Evolutionary conservation across 2,329 filamentous ascomycete genomes (phyloP).

Genomic region (Exserohilum rostratum): DNA sequence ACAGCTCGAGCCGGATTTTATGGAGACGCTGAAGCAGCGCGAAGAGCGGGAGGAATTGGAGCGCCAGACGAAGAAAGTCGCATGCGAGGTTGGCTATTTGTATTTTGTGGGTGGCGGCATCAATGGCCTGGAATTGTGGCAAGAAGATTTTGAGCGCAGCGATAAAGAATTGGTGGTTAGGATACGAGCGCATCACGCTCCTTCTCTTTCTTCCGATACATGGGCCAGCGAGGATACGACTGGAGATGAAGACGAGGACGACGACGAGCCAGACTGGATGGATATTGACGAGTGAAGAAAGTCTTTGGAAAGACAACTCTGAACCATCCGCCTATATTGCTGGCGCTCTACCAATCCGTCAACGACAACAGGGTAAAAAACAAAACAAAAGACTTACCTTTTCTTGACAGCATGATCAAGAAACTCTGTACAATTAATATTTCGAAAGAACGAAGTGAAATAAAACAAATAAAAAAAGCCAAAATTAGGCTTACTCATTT

Average conservation of each 20-base stretch:
- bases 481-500: too few species aligned
- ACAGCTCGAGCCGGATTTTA: constrained; percentile 12
- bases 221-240: constrained; percentile 5
- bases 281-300: constrained; percentile 8
- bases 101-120: constrained; percentile 29
- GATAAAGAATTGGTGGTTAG: constrained; percentile 24
- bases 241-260: constrained; percentile 6
- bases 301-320: too few species aligned
- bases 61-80: constrained; percentile 16
- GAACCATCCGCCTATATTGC: too few species aligned
- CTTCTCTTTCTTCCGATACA: not conserved
- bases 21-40: constrained; percentile 11
- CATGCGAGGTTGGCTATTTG: constrained; percentile 35
- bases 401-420: too few species aligned
- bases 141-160: constrained; percentile 23
- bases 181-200: constrained; percentile 1
- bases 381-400: too few species aligned
- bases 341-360: too few species aligned
- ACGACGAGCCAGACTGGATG: constrained; percentile 12
- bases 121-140: constrained; percentile 20
- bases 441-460: too few species aligned
- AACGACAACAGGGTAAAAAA: too few species aligned
- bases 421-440: too few species aligned
- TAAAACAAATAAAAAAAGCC: too few species aligned
- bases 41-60: constrained; percentile 22